Percentiles rank a stretch among this genome's conserved stretches.
Evolutionary conservation across 768 basidiomycete genomes (phyloP).

Genomic region (Lactarius sanguifluus): DNA sequence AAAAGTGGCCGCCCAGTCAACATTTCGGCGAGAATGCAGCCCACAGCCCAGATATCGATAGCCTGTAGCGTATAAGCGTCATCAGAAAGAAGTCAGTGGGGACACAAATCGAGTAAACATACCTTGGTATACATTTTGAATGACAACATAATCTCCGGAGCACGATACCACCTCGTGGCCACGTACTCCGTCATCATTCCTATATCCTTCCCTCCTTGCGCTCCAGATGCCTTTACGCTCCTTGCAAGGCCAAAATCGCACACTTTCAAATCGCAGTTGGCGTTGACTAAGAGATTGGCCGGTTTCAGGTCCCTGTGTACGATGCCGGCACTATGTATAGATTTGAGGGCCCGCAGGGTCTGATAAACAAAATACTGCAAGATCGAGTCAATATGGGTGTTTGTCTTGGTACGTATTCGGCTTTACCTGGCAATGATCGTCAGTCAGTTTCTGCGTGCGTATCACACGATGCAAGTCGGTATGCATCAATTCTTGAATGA

Average conservation of each 20-base stretch:
- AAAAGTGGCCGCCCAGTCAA: constrained; percentile 79
- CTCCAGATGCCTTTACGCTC: constrained; percentile 54
- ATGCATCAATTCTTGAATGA: constrained; percentile 87
- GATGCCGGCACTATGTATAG: constrained; percentile 85
- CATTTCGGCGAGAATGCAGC: constrained; percentile 80
- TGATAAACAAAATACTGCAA: constrained; percentile 80
- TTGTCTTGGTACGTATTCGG: neutral
- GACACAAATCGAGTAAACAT: constrained; percentile 14
- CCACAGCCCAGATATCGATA: constrained; percentile 76
- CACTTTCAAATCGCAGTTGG: constrained; percentile 86
- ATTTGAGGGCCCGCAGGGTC: constrained; percentile 83
- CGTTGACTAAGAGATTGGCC: constrained; percentile 84
- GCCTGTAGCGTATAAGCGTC: constrained; percentile 39
- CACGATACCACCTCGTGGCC: constrained; percentile 90
- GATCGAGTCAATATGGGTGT: constrained; percentile 25
- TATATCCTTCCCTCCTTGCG: constrained; percentile 56
- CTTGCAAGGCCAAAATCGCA: constrained; percentile 87
- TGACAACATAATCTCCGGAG: constrained; percentile 92
- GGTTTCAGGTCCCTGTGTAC: constrained; percentile 80
- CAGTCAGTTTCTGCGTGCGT: constrained; percentile 83
- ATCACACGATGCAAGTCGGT: constrained; percentile 91
- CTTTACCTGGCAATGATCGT: constrained; percentile 80
- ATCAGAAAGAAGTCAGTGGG: neutral
- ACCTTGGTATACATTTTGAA: constrained; percentile 89
- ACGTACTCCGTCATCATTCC: constrained; percentile 84